Base-by-base conservation (phyloP, 2,329 filamentous ascomycete species). In the Aspergillus awamori region DNA sequence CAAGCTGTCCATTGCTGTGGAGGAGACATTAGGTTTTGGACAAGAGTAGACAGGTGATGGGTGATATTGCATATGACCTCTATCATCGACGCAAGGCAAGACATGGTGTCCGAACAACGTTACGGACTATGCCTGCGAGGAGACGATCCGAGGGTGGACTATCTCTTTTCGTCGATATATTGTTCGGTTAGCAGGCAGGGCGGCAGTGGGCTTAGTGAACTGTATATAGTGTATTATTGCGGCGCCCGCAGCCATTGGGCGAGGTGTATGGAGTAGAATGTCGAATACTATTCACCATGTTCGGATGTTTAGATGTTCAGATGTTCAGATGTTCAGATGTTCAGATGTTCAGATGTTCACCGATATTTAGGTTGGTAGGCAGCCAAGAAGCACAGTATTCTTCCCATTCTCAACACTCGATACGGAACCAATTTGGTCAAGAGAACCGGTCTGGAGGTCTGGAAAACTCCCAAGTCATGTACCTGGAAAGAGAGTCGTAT, bases 11-110 rank as follows among this genome's bases (percentile, higher is more conserved):
- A 96, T 97, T 79, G 95, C 95, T 26, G 95, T 99, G 58, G 95
- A 99, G 80, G 95, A 99, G 82, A 99, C 95, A 0, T 93, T 99
- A 83, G 95, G 95, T 64, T 99, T 99, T 76, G 95, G 95, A 67
- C 95, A 99, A 82, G 95, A 99, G 82, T 99, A 92, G 74, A 72
- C 53, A 52, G 39, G 43, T 57, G 52, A 53, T 30, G n/a, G 47
- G 58, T 39, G 47, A 55, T 61, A 57, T 60, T 62, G 60, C 62
- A 63, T 59, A 61, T 45, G 38, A 58, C 28, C 38, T 43, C 59
- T 55, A 60, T 58, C 48, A 53, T 59, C 24, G 24, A 49, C 45
- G 24, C 20, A 33, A 56, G 28, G 30, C 39, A 48, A 47, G 26
- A 22, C 43, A 48, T 26, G 41, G 28, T n/a, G n/a, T 22, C 22